These are phyloP conservation scores for Saitozyma podzolica DNA, from an alignment of 768 basidiomycete species.

Conservation along the genomic window DNA sequence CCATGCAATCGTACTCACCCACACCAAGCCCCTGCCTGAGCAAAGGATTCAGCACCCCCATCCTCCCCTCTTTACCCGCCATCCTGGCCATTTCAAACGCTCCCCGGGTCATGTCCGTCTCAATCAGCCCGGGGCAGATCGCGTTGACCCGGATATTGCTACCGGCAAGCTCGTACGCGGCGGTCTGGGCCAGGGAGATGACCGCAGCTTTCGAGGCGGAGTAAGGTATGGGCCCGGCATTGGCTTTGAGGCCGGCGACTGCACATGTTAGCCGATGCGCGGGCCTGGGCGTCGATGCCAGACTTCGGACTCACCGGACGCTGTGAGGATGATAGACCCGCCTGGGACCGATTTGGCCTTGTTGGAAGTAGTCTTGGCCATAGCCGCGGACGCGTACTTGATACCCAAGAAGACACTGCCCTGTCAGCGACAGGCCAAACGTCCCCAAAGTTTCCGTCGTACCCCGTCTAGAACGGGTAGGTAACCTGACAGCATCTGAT, in stretches of 20 bases:
- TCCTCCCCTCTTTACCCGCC: constrained; percentile 69
- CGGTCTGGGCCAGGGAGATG: constrained; percentile 81
- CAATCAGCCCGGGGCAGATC: constrained; percentile 87
- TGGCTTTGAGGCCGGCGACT: constrained; percentile 36
- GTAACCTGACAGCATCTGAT: too few species aligned
- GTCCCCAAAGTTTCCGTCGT: neutral
- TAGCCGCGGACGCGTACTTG: constrained; percentile 79
- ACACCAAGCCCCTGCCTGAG: constrained; percentile 77
- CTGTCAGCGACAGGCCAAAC: neutral
- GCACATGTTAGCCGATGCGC: neutral
- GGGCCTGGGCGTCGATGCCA: neutral
- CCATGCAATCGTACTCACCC: constrained; percentile 57
- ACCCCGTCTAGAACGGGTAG: too few species aligned
- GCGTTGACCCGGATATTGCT: constrained; percentile 81
- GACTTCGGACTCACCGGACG: constrained; percentile 62
- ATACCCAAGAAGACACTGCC: constrained; percentile 82
- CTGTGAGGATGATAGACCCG: constrained; percentile 81
- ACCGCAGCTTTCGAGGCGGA: constrained; percentile 93
- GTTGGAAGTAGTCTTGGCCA: constrained; percentile 67
- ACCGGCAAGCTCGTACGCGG: constrained; percentile 73
- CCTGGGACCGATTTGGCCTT: constrained; percentile 68
- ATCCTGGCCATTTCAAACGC: constrained; percentile 75
- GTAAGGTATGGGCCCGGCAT: constrained; percentile 57
- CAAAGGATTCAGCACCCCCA: constrained; percentile 81
- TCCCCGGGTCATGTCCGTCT: constrained; percentile 80